A percentile compares a stretch with the other conserved stretches of the same genome.
Evolutionary conservation across 1,139 yeast genomes (phyloP).

Genomic region (Saccharomyces hybrid): DNA sequence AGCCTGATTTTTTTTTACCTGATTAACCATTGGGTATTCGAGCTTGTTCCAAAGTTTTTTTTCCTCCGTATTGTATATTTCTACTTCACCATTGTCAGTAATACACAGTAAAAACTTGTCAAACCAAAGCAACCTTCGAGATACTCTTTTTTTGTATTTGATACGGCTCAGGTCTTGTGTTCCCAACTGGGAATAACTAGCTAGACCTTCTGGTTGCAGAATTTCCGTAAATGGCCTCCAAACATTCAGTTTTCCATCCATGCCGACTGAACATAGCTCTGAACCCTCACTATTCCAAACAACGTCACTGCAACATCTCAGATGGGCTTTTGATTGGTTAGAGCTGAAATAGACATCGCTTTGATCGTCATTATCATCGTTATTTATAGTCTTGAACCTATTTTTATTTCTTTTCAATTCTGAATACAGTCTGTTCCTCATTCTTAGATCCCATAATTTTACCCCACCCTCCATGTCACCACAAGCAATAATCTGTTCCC

Average conservation of each 20-base stretch:
- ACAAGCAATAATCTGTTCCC: constrained; percentile 48
- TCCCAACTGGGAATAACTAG: not conserved
- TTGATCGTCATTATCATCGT: constrained; percentile 1
- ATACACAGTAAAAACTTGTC: constrained; percentile 51
- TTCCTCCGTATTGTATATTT: constrained; percentile 52
- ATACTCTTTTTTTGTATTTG: constrained; percentile 23
- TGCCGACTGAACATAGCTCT: constrained; percentile 18
- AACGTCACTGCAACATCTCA: constrained; percentile 21
- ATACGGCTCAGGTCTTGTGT: not conserved
- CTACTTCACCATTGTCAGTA: constrained; percentile 70
- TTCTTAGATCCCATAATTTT: constrained; percentile 34
- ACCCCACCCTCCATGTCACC: constrained; percentile 67
- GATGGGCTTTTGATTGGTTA: constrained; percentile 13
- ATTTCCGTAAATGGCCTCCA: constrained; percentile 23
- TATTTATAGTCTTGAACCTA: not conserved
- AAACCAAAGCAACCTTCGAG: constrained; percentile 45
- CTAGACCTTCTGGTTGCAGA: not conserved
- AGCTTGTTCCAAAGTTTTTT: constrained; percentile 41
- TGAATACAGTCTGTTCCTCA: constrained; percentile 15
- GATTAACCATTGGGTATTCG: constrained; percentile 7
- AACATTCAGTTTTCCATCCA: constrained; percentile 22
- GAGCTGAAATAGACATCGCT: not conserved
- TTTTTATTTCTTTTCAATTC: constrained; percentile 12
- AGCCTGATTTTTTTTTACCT: constrained; percentile 2
- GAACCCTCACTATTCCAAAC: constrained; percentile 21